Conservation (phyloP, 306 rosid species). For the cucumber (Cucumis sativus) region DNA sequence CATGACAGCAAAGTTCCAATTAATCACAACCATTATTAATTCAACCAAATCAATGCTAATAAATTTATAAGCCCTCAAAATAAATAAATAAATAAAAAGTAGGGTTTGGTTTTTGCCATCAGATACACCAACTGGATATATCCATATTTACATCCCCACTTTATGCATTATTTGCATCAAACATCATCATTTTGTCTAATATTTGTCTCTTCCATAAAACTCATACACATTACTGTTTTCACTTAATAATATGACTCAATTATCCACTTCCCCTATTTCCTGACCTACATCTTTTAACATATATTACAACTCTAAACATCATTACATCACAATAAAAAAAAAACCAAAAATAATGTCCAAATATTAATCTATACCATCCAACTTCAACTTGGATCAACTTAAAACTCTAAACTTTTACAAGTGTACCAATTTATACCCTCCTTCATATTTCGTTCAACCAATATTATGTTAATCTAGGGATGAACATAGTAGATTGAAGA, state of each 20-base stretch:
- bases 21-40: background rate
- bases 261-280: background rate
- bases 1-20: background rate
- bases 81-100: background rate
- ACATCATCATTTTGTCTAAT: background rate
- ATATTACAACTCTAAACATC: slow-evolving; percentile 2
- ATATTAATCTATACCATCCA: too few relatives aligned
- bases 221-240: background rate
- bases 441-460: too few relatives aligned
- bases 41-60: background rate
- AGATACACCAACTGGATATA: background rate
- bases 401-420: too few relatives aligned
- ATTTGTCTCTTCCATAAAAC: background rate
- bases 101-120: background rate
- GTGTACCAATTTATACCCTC: too few relatives aligned
- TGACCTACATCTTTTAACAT: background rate
- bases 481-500: too few relatives aligned
- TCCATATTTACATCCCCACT: background rate
- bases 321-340: too few relatives aligned
- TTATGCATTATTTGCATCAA: background rate
- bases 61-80: background rate
- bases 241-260: background rate
- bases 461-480: too few relatives aligned
- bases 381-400: too few relatives aligned
- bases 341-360: too few relatives aligned